Conservation (phyloP, 1,139 yeast species). For the Magnusiomyces starmeri region DNA sequence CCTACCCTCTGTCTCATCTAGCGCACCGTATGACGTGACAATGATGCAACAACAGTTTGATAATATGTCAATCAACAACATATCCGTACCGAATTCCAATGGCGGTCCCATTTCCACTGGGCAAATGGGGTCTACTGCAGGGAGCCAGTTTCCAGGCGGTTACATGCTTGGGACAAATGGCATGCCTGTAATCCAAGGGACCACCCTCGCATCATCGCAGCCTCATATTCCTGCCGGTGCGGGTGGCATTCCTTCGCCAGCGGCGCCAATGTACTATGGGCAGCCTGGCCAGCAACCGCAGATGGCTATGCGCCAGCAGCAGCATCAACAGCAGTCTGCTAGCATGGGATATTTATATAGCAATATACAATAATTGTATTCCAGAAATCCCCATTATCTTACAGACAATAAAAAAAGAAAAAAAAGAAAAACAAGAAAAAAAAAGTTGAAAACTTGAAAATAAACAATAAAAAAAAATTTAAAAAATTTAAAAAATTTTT, state of each 20-base stretch:
- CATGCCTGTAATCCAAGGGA: background rate
- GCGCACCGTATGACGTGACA: slow-evolving; percentile 2
- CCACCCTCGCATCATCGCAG: background rate
- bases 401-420: background rate
- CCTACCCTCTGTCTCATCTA: background rate
- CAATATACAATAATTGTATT: background rate
- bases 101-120: no score
- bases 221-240: background rate
- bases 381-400: background rate
- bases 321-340: slow-evolving; percentile 7
- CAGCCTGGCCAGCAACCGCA: background rate
- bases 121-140: no score
- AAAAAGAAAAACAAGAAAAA: background rate
- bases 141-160: background rate
- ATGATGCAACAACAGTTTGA: slow-evolving; percentile 13
- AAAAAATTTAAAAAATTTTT: background rate
- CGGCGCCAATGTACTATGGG: no score
- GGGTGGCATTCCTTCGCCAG: background rate
- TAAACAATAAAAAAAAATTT: background rate
- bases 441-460: background rate
- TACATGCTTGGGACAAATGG: background rate
- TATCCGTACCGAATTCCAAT: no score
- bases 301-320: background rate
- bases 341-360: no score
- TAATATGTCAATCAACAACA: slow-evolving; percentile 7